Base-by-base conservation (phyloP, 106 monocot genomes). In the Allium cepa region DNA sequence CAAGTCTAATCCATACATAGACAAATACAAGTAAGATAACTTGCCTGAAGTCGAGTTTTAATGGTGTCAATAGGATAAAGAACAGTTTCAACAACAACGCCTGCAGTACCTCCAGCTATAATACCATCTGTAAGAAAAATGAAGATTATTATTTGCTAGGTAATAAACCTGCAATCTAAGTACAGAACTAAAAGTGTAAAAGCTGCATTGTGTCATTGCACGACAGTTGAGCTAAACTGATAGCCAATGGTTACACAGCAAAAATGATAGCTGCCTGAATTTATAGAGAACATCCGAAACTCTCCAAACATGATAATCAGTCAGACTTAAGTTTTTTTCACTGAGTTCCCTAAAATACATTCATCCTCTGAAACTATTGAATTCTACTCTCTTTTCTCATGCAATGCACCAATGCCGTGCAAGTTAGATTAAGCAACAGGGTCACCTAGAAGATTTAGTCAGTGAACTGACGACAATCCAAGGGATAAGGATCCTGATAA, bases 61-160 rank as follows among this genome's bases (percentile, higher is more conserved):
- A 99, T 92, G 3, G 97, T 99, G 71, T 99, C 97, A 67, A 99
- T 99, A 12, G 97, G 97, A 74, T 99, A 93, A 62, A 99, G 64
- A 52, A 70, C 84, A 56, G 97, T 77, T 73, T 99, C 97, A 73
- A 99, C 97, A 36, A 93, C 85, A 65, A 99, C 92, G 66, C 97
- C 97, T 69, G 97, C 87, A 62, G 81, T 71, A 56, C 87, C 97
- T 75, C 97, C 97, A 15, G 97, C 97, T 76, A 99, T 81, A 59
- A 87, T 79, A 77, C 97, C 97, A 70, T 99, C 97, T 92, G 73
- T 62, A 26, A 67, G 68, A 56, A 56, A 15, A 11, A 16, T n/a
- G 26, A 16, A 46, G 46, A 69, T 3, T 56, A 12, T 18, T 67
- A 67, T 6, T 17, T 8, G 10, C 52, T 46, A 46, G 7, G 7